Evolutionary conservation across 345 rosid genomes (phyloP).

Genomic region (Eucalyptus curtisii): DNA sequence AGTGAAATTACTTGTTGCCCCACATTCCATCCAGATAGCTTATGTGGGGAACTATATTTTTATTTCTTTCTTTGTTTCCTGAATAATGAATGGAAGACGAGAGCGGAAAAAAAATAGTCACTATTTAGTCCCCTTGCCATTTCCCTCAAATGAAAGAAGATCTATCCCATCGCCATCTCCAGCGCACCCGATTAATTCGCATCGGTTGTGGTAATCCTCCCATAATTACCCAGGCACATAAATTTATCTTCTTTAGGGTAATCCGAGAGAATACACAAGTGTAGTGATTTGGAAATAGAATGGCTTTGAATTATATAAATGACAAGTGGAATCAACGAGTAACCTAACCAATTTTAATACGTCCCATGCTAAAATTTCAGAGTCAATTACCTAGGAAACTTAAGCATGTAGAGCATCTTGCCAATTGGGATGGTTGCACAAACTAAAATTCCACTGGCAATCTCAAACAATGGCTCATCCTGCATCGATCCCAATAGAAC

Average conservation of each 20-base stretch:
- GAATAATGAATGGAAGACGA: neutral
- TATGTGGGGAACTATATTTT: neutral
- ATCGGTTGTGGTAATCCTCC: neutral
- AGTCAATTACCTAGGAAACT: neutral
- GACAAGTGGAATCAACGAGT: neutral
- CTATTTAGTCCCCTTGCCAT: neutral
- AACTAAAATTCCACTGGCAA: neutral
- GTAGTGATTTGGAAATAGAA: neutral
- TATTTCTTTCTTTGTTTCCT: neutral
- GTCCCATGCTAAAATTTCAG: neutral
- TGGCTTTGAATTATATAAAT: neutral
- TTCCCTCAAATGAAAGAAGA: neutral
- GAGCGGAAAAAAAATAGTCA: neutral
- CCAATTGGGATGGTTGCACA: neutral
- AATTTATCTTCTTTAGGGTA: neutral
- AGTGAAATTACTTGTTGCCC: neutral
- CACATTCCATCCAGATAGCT: neutral
- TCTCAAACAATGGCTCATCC: neutral
- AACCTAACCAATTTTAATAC: neutral
- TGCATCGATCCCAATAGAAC: neutral
- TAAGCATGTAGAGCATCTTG: neutral
- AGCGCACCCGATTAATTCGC: neutral
- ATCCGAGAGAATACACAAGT: neutral
- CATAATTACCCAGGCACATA: neutral
- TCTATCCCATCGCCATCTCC: neutral